Evolutionary conservation across 2,329 filamentous ascomycete genomes (phyloP).

Genomic region (Harringtonia aguacate): DNA sequence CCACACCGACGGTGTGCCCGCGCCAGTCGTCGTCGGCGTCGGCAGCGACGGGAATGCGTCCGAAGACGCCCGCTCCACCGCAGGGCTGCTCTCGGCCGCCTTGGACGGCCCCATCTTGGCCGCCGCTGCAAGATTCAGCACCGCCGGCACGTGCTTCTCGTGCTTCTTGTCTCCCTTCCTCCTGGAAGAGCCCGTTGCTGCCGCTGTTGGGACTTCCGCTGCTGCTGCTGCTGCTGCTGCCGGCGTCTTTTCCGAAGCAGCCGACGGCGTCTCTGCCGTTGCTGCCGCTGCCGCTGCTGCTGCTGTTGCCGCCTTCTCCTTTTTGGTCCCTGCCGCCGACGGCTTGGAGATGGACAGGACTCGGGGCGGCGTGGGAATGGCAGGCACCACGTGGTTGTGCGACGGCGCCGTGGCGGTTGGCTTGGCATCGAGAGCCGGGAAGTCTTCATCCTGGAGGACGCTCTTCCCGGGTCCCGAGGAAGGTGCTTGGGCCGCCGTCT

Average conservation of each 20-base stretch:
- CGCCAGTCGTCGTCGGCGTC: conserved; percentile 28
- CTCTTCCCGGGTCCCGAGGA: conserved; percentile 10
- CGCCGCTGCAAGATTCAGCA: conserved; percentile 39
- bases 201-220: too few species aligned
- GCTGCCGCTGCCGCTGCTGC: neutral
- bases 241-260: neutral
- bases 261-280: neutral
- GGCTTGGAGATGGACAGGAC: conserved; percentile 15
- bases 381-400: conserved; percentile 10
- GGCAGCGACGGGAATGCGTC: conserved; percentile 40
- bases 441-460: conserved; percentile 49
- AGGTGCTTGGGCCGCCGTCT: neutral
- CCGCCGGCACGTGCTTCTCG: conserved; percentile 27
- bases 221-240: too few species aligned
- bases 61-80: conserved; percentile 21
- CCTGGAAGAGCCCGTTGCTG: too few species aligned
- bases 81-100: conserved; percentile 18
- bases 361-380: conserved; percentile 14
- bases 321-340: conserved; percentile 17
- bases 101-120: conserved; percentile 25
- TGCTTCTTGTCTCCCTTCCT: conserved; percentile 24
- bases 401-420: conserved; percentile 20
- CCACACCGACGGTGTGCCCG: conserved; percentile 28
- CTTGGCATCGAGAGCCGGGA: conserved; percentile 42
- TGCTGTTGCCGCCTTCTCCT: conserved; percentile 1